Evolutionary conservation across 2,329 filamentous ascomycete genomes (phyloP), one percentile per base, ranked within the genome.

Genomic region (Chrysoporthe deuterocubensis): DNA sequence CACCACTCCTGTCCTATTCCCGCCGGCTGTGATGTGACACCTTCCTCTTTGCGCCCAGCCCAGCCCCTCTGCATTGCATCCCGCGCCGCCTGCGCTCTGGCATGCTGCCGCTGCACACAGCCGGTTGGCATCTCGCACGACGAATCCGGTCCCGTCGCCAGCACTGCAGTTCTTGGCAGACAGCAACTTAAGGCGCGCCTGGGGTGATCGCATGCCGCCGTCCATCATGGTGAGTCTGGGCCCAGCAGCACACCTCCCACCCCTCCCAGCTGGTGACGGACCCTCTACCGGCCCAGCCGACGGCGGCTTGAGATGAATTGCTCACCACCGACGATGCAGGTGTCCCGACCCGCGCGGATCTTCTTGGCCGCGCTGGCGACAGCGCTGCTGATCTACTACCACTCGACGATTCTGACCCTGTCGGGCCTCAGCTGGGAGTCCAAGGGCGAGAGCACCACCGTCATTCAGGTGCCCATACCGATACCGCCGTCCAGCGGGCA

Each of bases 351-450:
- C 42, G 62, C 48, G 40, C 62, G 68, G 40, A 67, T 69, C 44
- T 63, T 66, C 21, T 59, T 67, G n/a, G 65, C 67, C 34, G 68
- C 68, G 16, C 57, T 69, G 42, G 60, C 59, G 7, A 69, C 68
- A 4, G 68, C 68, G 8, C 48, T 69, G 21, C 32, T 69, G 4
- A 46, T 69, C 37, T 69, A 67, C 62, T 69, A 69, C 48, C 65
- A 67, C 57, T 52, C 65, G 14, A 54, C 62, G 0, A n/a, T 67
- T n/a, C 52, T 69, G 37, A 62, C 48, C 37, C 61, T 62, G 26
- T 54, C 52, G n/a, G 37, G 50, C 7, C 26, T 66, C 57, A 21
- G 16, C 32, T 16, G 62, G 42, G 48, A 43, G 42, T 16, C 50
- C 3, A 26, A 60, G 34, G 65, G 60, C 34, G 11, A 56, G 48